A percentile compares a stretch with the other conserved stretches of the same genome.
Evolutionary conservation across 805 yeast species (phyloP).

Genomic region (Teunomyces kruisii): DNA sequence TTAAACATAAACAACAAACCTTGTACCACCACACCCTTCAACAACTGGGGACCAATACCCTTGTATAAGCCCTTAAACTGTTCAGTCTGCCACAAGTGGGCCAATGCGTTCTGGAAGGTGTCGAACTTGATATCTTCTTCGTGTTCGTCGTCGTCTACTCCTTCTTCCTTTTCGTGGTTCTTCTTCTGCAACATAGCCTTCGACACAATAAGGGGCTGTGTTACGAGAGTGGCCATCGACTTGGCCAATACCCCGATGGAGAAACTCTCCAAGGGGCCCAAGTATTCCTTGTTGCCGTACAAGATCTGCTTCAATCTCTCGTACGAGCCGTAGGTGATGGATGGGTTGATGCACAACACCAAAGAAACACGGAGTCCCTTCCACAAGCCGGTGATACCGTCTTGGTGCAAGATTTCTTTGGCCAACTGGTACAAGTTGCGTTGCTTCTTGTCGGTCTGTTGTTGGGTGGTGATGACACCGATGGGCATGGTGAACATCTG

Average conservation of each 20-base stretch:
- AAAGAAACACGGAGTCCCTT: conserved; percentile 78
- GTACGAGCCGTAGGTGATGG: conserved; percentile 81
- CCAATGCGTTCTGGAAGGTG: conserved; percentile 63
- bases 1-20: conserved; percentile 81
- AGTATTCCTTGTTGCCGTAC: conserved; percentile 39
- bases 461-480: conserved; percentile 63
- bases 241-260: conserved; percentile 77
- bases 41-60: conserved; percentile 76
- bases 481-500: conserved; percentile 83
- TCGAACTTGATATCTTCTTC: conserved; percentile 46
- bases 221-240: conserved; percentile 72
- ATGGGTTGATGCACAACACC: conserved; percentile 77
- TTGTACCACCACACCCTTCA: conserved; percentile 81
- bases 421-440: conserved; percentile 31
- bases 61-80: conserved; percentile 69
- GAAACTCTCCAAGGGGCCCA: conserved; percentile 66
- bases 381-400: conserved; percentile 77
- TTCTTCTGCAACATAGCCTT: conserved; percentile 75
- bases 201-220: conserved; percentile 84
- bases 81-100: conserved; percentile 60
- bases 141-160: conserved; percentile 26
- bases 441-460: conserved; percentile 52
- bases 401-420: conserved; percentile 54
- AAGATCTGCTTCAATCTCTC: conserved; percentile 61
- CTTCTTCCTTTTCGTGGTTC: conserved; percentile 13